These are phyloP conservation scores for Fusarium newnesense DNA, from an alignment of 2,329 filamentous ascomycete genomes.

Conservation along the genomic window DNA sequence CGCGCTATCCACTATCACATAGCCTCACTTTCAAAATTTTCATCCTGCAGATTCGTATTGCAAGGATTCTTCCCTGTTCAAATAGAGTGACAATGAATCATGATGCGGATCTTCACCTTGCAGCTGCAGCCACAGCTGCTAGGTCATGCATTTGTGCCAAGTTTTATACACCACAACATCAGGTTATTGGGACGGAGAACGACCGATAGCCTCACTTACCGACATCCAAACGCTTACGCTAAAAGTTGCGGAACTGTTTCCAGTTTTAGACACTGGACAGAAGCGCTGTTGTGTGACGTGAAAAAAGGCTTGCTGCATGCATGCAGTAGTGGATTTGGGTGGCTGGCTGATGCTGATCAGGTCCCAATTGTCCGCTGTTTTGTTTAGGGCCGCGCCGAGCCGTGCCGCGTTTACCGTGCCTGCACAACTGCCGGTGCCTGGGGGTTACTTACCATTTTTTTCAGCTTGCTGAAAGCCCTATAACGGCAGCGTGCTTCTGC, in stretches of 20 bases:
- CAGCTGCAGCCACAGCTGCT: not conserved
- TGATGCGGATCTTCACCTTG: too few relatives aligned
- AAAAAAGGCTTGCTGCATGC: not conserved
- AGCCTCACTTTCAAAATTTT: not conserved
- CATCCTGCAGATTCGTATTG: not conserved
- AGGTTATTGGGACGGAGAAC: not conserved
- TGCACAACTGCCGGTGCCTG: not conserved
- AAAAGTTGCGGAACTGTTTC: accelerated
- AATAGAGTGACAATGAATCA: too few relatives aligned
- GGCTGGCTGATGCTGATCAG: too few relatives aligned
- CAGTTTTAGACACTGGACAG: not conserved
- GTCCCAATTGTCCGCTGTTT: not conserved
- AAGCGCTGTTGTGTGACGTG: not conserved
- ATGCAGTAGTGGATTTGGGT: not conserved
- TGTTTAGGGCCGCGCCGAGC: not conserved
- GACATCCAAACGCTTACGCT: not conserved
- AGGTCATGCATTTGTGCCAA: not conserved
- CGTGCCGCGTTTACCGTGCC: not conserved
- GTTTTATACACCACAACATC: not conserved
- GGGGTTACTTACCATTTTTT: not conserved
- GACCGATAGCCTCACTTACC: not conserved
- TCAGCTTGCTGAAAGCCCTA: not conserved
- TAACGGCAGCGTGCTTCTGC: not conserved
- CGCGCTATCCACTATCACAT: not conserved
- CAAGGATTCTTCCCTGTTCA: not conserved